Evolutionary conservation across 768 basidiomycete genomes (phyloP).

Genomic region (Tulasnella sp.): DNA sequence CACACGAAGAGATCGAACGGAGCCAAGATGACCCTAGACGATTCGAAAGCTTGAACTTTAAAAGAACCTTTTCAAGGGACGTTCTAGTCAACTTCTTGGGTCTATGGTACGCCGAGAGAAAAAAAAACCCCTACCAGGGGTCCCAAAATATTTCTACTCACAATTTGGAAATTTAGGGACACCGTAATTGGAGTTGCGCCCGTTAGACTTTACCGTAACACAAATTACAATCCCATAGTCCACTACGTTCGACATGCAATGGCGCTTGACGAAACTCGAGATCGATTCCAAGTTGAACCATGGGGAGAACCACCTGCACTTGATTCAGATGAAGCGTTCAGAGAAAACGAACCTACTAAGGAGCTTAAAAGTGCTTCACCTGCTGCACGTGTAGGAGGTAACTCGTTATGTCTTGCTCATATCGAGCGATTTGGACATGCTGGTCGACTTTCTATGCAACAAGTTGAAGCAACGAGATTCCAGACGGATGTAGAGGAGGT

Average conservation of each 20-base stretch:
- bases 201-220: constrained; percentile 4
- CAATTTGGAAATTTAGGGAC: neutral
- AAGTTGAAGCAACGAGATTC: no score
- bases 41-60: constrained; percentile 41
- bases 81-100: constrained; percentile 66
- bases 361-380: no score
- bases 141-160: neutral
- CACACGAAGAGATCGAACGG: constrained; percentile 24
- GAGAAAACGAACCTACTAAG: no score
- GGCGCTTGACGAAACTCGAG: constrained; percentile 23
- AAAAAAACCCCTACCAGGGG: no score
- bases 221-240: constrained; percentile 13
- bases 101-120: constrained; percentile 54
- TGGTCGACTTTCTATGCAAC: no score
- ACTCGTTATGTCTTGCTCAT: no score
- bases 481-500: constrained; percentile 62
- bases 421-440: no score
- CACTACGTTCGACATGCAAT: constrained; percentile 23
- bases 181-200: constrained; percentile 9
- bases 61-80: constrained; percentile 47
- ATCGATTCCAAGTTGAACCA: constrained; percentile 22
- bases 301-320: constrained; percentile 13
- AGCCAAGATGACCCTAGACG: neutral
- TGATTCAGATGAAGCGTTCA: no score
- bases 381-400: no score